A percentile compares a stretch with the other conserved stretches of the same genome.
Evolutionary conservation across 257 asterid genomes (phyloP).

Genomic region (Misopates orontium): DNA sequence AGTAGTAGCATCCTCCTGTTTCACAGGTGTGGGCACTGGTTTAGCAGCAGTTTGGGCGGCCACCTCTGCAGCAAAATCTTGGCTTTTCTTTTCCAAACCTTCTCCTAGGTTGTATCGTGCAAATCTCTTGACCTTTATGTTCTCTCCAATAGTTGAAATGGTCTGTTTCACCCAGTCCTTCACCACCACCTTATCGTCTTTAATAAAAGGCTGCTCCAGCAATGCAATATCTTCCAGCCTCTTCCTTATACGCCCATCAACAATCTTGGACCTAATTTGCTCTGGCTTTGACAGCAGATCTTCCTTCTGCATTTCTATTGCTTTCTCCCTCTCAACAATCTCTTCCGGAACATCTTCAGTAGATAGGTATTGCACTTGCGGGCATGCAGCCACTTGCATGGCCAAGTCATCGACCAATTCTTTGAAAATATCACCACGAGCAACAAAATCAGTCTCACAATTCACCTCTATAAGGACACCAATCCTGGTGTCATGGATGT

Average conservation of each 20-base stretch:
- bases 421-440: conserved; percentile 92
- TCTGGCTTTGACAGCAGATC: conserved; percentile 87
- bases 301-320: conserved; percentile 92
- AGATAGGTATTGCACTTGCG: conserved; percentile 76
- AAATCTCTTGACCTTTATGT: conserved; percentile 83
- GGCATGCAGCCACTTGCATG: conserved; percentile 99
- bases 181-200: conserved; percentile 79
- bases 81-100: conserved; percentile 92
- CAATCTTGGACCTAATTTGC: conserved; percentile 83
- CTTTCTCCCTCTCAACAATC: conserved; percentile 69
- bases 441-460: conserved; percentile 95
- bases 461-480: conserved; percentile 91
- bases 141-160: conserved; percentile 88
- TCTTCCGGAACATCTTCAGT: conserved; percentile 83
- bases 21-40: conserved; percentile 47
- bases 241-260: conserved; percentile 89
- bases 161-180: conserved; percentile 97
- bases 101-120: conserved; percentile 88
- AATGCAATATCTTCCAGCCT: conserved; percentile 82
- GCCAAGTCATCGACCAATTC: conserved; percentile 89
- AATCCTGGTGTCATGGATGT: conserved; percentile 89
- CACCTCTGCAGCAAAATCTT: conserved; percentile 97
- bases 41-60: conserved; percentile 93
- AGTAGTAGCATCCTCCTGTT: conserved; percentile 51
- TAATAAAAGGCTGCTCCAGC: conserved; percentile 90